Conservation (phyloP, 805 yeast species). For the Candida cerambycidarum region DNA sequence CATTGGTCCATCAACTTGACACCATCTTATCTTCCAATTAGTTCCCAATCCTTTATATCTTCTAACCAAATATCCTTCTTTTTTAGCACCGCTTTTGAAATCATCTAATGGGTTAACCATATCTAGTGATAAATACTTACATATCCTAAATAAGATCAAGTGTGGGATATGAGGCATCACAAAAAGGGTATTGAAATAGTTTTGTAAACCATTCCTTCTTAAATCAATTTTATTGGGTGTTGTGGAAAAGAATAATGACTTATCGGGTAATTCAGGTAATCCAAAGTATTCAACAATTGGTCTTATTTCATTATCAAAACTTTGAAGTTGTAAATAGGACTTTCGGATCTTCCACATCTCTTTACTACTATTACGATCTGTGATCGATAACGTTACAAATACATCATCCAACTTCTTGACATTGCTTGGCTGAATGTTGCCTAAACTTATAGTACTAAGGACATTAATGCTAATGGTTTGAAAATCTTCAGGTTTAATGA, state of each 20-base stretch:
- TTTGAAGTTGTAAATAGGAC: conserved; percentile 55
- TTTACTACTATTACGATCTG: conserved; percentile 58
- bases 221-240: conserved; percentile 65
- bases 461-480: conserved; percentile 49
- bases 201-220: conserved; percentile 54
- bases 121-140: conserved; percentile 67
- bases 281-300: conserved; percentile 50
- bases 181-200: conserved; percentile 59
- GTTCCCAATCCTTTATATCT: conserved; percentile 63
- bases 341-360: conserved; percentile 78
- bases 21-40: conserved; percentile 70
- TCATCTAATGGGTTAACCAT: conserved; percentile 60
- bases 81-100: conserved; percentile 50
- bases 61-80: conserved; percentile 66
- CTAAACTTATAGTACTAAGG: conserved; percentile 35
- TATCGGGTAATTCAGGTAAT: conserved; percentile 67
- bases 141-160: conserved; percentile 50
- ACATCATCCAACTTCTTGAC: conserved; percentile 56
- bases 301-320: conserved; percentile 62
- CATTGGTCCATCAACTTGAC: conserved; percentile 59
- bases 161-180: conserved; percentile 58
- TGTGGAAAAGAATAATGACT: conserved; percentile 51
- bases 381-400: conserved; percentile 57
- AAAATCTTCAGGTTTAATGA: conserved; percentile 60
- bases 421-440: conserved; percentile 18